Percentiles rank a stretch among this genome's conserved stretches.
These are phyloP conservation scores for Neophaeococcomyces aloes DNA, from an alignment of 2,329 filamentous ascomycete species.

Conservation along the genomic window DNA sequence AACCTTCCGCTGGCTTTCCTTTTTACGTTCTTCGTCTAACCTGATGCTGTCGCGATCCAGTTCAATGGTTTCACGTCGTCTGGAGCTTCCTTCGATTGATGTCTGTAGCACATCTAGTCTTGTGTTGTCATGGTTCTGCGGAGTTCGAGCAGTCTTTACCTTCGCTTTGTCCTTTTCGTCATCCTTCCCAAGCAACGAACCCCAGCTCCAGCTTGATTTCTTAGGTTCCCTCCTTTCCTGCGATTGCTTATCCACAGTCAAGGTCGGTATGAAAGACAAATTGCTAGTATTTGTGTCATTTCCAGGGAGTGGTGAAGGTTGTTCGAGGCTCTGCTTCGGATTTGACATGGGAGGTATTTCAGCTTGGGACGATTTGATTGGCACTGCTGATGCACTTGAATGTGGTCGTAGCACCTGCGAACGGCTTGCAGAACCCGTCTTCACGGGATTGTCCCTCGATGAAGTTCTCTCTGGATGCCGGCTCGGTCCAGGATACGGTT, in stretches of 20 bases:
- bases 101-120: slow-evolving; percentile 78
- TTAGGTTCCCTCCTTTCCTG: slow-evolving; percentile 67
- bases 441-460: slow-evolving; percentile 33
- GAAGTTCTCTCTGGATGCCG: slow-evolving; percentile 43
- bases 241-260: slow-evolving; percentile 60
- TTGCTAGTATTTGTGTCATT: slow-evolving; percentile 63
- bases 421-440: slow-evolving; percentile 33
- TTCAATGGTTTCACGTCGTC: slow-evolving; percentile 70
- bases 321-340: slow-evolving; percentile 46
- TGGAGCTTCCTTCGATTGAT: slow-evolving; percentile 60
- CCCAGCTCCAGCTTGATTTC: slow-evolving; percentile 70
- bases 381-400: slow-evolving; percentile 22
- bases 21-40: slow-evolving; percentile 60
- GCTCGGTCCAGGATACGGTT: slow-evolving; percentile 26
- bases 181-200: slow-evolving; percentile 47
- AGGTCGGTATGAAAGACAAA: slow-evolving; percentile 69
- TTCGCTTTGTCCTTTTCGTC: slow-evolving; percentile 59
- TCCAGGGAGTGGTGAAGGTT: slow-evolving; percentile 61
- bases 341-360: slow-evolving; percentile 28
- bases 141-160: slow-evolving; percentile 43
- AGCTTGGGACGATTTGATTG: slow-evolving; percentile 18
- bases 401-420: slow-evolving; percentile 27
- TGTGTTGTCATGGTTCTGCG: slow-evolving; percentile 60
- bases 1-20: slow-evolving; percentile 64
- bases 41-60: slow-evolving; percentile 70